Evolutionary conservation across 768 basidiomycete genomes (phyloP), one percentile per base, ranked within the genome.

Genomic region (Mycena leptocephala): DNA sequence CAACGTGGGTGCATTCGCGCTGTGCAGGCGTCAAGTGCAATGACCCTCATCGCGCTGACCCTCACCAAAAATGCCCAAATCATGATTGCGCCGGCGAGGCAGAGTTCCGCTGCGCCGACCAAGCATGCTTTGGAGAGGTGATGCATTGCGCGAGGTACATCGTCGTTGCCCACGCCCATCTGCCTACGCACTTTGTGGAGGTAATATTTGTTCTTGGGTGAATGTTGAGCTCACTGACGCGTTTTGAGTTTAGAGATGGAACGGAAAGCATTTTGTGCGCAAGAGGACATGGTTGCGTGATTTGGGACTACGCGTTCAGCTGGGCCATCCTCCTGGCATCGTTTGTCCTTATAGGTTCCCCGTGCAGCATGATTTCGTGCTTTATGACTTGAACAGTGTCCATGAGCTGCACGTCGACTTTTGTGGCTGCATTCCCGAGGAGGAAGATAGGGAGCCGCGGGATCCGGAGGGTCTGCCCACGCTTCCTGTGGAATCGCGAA

Each of bases 331-430:
- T 3, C 28, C 61, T 2, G 61, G 70, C 5, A 22, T 16, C 1
- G 9, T 39, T 0, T 72, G 70, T 18, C 41, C 61, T 2, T 24
- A 6, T 6, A 24, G 33, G 32, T 28, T n/a, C 11, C 11, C 59
- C 5, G 39, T 24, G 3, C 26, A n/a, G 6, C n/a, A 8, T 24
- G 65, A 62, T 24, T 73, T 78, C n/a, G 67, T 66, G 10, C 35
- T 75, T 32, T 56, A 77, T 32, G 51, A 75, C 41, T 22, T 56
- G 18, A 70, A 16, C n/a, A 74, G 76, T 5, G 61, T 78, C 9
- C 76, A 78, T 28, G 39, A 61, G 33, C 28, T 75, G 5, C 14
- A 33, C 1, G 68, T 78, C 1, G 39, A 55, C 30, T 78, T 63
- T 30, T 78, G 76, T 35, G 72, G 66, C 3, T 77, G 76, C 48